phyloP scores from a whole-genome alignment of 2,329 filamentous ascomycete genomes.

The Volutella citrinella region DNA sequence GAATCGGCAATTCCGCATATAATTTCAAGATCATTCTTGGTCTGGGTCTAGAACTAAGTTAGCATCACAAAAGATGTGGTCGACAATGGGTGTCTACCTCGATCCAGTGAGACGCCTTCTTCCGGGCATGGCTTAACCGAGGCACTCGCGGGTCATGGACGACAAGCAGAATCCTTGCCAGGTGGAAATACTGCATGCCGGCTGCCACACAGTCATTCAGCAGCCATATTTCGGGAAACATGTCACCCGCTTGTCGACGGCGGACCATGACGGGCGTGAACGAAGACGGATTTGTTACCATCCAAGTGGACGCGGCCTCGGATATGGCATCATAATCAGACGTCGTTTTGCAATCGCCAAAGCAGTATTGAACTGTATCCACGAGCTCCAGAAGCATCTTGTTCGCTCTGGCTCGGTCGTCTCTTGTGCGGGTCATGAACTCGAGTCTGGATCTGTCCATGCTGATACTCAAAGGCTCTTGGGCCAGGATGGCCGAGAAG shows the following conservation, averaged over 20 bases:
- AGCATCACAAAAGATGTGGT: not conserved
- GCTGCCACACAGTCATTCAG: constrained; percentile 21
- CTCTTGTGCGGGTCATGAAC: constrained; percentile 3
- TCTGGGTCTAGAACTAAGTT: constrained; percentile 13
- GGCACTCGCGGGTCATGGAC: constrained; percentile 24
- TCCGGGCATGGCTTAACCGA: constrained; percentile 17
- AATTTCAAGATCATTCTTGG: constrained; percentile 21
- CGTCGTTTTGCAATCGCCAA: constrained; percentile 15
- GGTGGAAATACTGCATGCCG: constrained; percentile 26
- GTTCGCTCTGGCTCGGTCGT: constrained; percentile 19
- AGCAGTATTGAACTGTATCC: constrained; percentile 24
- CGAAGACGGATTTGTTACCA: constrained; percentile 18
- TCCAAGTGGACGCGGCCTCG: constrained; percentile 20
- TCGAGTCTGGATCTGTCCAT: constrained; percentile 3
- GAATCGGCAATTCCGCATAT: constrained; percentile 25
- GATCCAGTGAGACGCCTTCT: constrained; percentile 10
- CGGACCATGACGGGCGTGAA: constrained; percentile 22
- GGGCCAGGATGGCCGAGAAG: constrained; percentile 18
- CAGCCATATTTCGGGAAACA: constrained; percentile 24
- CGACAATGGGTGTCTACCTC: constrained; percentile 4
- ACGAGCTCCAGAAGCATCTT: constrained; percentile 22
- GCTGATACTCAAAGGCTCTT: constrained; percentile 10
- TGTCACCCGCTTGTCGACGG: not conserved
- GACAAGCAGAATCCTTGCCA: constrained; percentile 24
- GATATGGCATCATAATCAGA: constrained; percentile 17